Evolutionary conservation across 495 filamentous ascomycete genomes (phyloP).

Genomic region (Talaromyces nanjingensis): DNA sequence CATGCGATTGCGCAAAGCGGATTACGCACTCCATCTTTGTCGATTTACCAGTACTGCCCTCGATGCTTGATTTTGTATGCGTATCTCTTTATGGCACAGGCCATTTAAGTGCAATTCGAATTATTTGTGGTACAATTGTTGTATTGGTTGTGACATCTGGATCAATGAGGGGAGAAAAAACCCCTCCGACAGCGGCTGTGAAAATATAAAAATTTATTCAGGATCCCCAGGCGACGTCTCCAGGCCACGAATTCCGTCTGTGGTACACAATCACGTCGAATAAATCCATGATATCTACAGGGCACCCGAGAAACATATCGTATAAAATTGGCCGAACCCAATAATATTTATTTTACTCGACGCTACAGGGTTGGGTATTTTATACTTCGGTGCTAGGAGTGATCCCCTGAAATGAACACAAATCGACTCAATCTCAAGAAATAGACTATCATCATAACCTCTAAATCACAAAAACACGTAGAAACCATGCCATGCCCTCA

Average conservation of each 20-base stretch:
- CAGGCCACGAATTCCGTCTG: neutral
- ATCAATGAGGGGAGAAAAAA: neutral
- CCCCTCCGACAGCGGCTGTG: neutral
- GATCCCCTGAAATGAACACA: neutral
- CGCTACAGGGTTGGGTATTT: too few relatives aligned
- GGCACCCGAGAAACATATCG: too few relatives aligned
- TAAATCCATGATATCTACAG: too few relatives aligned
- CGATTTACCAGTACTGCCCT: neutral
- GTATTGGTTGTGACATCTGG: neutral
- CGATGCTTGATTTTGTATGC: neutral
- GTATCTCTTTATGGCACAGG: neutral
- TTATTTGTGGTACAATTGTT: neutral
- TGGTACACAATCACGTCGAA: neutral
- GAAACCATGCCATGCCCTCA: neutral
- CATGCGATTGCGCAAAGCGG: conserved; percentile 82
- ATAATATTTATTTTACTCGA: neutral
- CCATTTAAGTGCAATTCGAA: neutral
- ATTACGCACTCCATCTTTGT: conserved; percentile 70
- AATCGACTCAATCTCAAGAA: neutral
- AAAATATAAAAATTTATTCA: neutral
- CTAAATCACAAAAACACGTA: neutral
- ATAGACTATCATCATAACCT: neutral
- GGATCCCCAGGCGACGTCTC: neutral
- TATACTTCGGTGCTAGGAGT: neutral
- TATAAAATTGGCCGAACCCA: too few relatives aligned